A percentile compares a stretch with the other conserved stretches of the same genome.
phyloP scores from a whole-genome alignment of 2,329 filamentous ascomycete genomes.

The Paraphaeosphaeria sporulosa region DNA sequence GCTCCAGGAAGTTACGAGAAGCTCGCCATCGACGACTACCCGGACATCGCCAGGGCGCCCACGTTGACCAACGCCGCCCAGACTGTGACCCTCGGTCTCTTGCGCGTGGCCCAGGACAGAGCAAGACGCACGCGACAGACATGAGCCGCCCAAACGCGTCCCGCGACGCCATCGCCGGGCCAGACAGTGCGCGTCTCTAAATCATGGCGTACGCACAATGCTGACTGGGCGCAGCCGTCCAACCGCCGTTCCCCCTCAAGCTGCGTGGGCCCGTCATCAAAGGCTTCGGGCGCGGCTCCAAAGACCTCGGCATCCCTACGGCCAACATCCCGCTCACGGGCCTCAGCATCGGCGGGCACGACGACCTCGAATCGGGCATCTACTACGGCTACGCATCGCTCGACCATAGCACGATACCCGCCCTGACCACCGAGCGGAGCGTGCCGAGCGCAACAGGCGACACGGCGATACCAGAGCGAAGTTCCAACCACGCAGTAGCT shows the following conservation, averaged over 20 bases:
- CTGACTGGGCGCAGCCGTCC: slow-evolving; percentile 66
- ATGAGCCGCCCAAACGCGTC: slow-evolving; percentile 55
- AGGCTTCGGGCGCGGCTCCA: slow-evolving; percentile 92
- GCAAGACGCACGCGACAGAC: background rate
- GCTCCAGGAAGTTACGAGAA: slow-evolving; percentile 23
- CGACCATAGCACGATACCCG: slow-evolving; percentile 53
- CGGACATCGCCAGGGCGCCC: background rate
- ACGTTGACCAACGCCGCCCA: background rate
- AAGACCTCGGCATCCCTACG: slow-evolving; percentile 96
- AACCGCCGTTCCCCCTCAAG: slow-evolving; percentile 79
- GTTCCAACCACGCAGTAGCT: slow-evolving; percentile 38
- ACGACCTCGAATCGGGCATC: slow-evolving; percentile 75
- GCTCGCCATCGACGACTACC: slow-evolving; percentile 5
- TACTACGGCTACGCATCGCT: slow-evolving; percentile 94
- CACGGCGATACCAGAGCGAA: slow-evolving; percentile 13
- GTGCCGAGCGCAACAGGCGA: slow-evolving; percentile 28
- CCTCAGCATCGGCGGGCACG: slow-evolving; percentile 73
- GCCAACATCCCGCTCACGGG: slow-evolving; percentile 79
- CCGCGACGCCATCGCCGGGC: slow-evolving; percentile 75
- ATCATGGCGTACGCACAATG: background rate
- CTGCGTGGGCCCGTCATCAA: slow-evolving; percentile 89
- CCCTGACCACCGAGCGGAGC: slow-evolving; percentile 41
- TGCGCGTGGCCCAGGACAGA: background rate
- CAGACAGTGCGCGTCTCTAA: background rate
- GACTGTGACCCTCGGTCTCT: background rate